Evolutionary conservation across 148 eudicot genomes (phyloP).

Genomic region (Mesembryanthemum crystallinum): DNA sequence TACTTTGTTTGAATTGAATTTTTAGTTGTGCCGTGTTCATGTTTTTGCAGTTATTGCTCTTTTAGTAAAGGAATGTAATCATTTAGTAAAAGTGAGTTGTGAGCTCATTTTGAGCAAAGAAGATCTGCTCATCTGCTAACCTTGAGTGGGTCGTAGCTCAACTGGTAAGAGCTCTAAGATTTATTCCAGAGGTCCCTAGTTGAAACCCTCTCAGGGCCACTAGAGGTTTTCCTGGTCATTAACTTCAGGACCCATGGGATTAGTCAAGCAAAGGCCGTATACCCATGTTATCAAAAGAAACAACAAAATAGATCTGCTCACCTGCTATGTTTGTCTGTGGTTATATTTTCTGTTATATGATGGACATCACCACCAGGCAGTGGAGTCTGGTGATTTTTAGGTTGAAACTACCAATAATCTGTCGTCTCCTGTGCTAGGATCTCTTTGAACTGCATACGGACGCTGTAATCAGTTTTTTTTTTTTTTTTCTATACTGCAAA

Average conservation of each 20-base stretch:
- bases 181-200: too few species aligned
- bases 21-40: not conserved
- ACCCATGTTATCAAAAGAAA: too few species aligned
- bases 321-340: not conserved
- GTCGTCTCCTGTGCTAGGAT: not conserved
- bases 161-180: too few species aligned
- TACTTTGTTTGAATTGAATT: not conserved
- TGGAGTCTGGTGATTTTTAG: not conserved
- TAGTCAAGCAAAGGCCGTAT: too few species aligned
- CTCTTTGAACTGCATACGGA: not conserved
- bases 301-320: too few species aligned
- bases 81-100: not conserved
- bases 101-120: not conserved
- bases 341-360: not conserved
- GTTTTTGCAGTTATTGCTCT: not conserved
- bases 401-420: not conserved
- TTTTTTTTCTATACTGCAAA: not conserved
- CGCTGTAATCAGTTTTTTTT: not conserved
- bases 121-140: too few species aligned
- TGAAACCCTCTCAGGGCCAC: too few species aligned
- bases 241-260: too few species aligned
- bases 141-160: too few species aligned
- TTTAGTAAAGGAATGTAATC: too few species aligned
- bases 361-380: not conserved
- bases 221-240: too few species aligned